Evolutionary conservation across 139 green algal genomes (phyloP).

Genomic region (Astrephomene gubernaculifera): DNA sequence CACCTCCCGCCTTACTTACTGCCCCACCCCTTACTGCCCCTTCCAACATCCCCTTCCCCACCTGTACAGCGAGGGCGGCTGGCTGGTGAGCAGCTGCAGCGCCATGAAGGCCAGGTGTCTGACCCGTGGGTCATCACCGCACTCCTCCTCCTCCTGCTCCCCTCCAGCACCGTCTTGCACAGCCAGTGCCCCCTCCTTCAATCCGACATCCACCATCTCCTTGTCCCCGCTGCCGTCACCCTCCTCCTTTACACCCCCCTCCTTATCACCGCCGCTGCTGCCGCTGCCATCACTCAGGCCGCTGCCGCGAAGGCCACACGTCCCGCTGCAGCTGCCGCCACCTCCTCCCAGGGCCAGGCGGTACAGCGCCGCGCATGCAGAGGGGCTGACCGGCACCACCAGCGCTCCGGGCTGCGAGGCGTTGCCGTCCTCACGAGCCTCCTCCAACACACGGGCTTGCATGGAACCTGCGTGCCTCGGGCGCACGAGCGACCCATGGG

Average conservation of each 20-base stretch:
- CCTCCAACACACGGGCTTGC: constrained; percentile 29
- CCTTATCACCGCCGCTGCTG: no score
- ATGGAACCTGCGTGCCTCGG: not conserved
- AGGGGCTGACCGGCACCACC: not conserved
- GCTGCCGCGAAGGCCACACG: no score
- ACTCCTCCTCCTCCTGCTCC: not conserved
- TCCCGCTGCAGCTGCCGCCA: no score
- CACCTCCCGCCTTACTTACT: not conserved
- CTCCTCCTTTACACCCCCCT: no score
- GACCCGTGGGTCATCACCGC: not conserved
- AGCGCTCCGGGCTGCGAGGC: not conserved
- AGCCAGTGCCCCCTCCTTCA: no score
- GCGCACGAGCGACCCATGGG: no score
- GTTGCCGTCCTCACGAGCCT: constrained; percentile 16
- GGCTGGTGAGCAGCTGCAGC: constrained; percentile 28
- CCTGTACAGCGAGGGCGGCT: constrained; percentile 42
- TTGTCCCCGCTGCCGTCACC: no score
- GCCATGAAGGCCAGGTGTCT: constrained; percentile 33
- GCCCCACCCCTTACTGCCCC: not conserved
- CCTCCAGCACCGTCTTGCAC: not conserved
- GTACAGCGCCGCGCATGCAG: not conserved
- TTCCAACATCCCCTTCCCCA: not conserved
- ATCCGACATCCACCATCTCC: no score
- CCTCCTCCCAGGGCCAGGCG: constrained; percentile 2
- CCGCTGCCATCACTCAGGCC: no score